Conservation (phyloP, 1,284 basidiomycete genomes). For the Ceratobasidium theobromae region DNA sequence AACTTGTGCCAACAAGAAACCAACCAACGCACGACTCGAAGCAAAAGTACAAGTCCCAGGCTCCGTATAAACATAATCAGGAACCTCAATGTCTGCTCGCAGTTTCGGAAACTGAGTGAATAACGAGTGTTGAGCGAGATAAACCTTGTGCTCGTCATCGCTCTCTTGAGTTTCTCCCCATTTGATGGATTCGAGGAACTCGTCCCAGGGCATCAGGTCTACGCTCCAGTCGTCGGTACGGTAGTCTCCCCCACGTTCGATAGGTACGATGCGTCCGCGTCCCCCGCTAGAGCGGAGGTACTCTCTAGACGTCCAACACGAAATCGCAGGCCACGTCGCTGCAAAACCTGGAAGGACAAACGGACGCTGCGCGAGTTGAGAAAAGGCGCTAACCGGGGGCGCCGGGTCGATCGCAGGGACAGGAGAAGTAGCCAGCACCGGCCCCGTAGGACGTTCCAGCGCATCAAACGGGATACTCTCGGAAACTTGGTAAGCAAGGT, state of each 20-base stretch:
- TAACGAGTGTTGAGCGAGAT: conserved; percentile 90
- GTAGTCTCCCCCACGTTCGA: conserved; percentile 89
- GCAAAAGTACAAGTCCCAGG: conserved; percentile 41
- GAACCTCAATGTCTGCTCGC: conserved; percentile 70
- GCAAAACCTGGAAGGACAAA: conserved; percentile 73
- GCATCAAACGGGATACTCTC: neutral
- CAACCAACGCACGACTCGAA: neutral
- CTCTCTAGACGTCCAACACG: conserved; percentile 64
- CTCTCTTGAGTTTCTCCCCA: conserved; percentile 31
- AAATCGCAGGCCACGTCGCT: conserved; percentile 68
- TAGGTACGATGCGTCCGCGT: conserved; percentile 80
- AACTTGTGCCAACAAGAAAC: conserved; percentile 53
- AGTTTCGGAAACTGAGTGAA: conserved; percentile 82
- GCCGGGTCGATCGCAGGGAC: conserved; percentile 48
- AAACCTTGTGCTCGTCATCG: conserved; percentile 53
- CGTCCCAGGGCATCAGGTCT: conserved; percentile 73
- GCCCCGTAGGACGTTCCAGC: neutral
- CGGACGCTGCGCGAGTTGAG: conserved; percentile 52
- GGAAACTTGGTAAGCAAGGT: conserved; percentile 32
- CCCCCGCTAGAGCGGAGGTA: conserved; percentile 74
- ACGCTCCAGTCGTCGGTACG: conserved; percentile 82
- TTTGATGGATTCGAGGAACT: conserved; percentile 64
- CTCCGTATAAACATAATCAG: conserved; percentile 83
- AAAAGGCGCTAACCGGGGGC: conserved; percentile 62
- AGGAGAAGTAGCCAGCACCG: conserved; percentile 1